Percentiles rank a stretch among this genome's conserved stretches.
phyloP scores from a whole-genome alignment of 257 asterid species.

The Cinchona pubescens region DNA sequence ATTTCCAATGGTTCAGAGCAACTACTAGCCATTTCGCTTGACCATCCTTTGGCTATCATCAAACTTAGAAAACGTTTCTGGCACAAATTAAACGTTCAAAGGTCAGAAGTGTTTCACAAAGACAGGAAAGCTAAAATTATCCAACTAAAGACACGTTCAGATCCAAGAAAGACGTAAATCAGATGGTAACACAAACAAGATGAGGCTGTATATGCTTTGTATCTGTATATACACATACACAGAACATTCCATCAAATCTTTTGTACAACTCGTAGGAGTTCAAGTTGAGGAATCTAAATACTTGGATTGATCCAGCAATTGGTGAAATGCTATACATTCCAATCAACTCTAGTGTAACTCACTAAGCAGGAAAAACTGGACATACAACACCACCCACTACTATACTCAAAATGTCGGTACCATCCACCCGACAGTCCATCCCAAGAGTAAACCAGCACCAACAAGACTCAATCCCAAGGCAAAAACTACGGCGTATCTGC shows the following conservation, averaged over 20 bases:
- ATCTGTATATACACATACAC: not conserved
- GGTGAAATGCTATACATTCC: not conserved
- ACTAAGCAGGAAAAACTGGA: constrained; percentile 18
- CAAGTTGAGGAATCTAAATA: not conserved
- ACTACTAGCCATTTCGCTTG: too few relatives aligned
- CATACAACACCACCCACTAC: constrained; percentile 5
- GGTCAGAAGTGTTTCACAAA: not conserved
- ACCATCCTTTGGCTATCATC: not conserved
- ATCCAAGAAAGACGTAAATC: not conserved
- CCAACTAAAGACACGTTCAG: not conserved
- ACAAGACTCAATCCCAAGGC: constrained; percentile 79
- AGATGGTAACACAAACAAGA: not conserved
- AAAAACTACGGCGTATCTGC: constrained; percentile 54
- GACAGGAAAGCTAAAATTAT: too few relatives aligned
- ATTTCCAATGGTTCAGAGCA: too few relatives aligned
- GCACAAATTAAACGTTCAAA: not conserved
- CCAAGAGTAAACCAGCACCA: constrained; percentile 84
- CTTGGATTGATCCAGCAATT: not conserved
- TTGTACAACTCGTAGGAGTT: constrained; percentile 4
- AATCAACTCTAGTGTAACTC: constrained; percentile 20
- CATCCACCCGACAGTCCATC: constrained; percentile 76
- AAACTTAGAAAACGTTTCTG: not conserved
- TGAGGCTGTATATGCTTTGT: not conserved
- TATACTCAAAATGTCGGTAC: constrained; percentile 51
- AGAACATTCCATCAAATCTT: not conserved